These are phyloP conservation scores for Fraxinus sp. DNA, from an alignment of 305 asterid species.

Conservation along the genomic window DNA sequence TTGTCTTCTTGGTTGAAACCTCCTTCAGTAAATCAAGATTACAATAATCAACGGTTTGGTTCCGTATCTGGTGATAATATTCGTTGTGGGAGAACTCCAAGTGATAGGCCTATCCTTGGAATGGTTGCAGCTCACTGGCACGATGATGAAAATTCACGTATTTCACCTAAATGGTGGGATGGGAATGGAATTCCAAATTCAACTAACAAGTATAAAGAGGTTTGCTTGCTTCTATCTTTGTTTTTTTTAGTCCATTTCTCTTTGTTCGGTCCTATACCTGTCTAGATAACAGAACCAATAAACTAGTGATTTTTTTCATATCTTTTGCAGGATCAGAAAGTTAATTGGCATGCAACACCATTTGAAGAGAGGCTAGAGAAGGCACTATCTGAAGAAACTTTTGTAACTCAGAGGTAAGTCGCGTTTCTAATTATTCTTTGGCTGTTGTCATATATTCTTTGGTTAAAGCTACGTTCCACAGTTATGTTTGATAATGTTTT, in stretches of 20 bases:
- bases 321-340: conserved; percentile 88
- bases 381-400: conserved; percentile 82
- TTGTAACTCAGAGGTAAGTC: conserved; percentile 60
- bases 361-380: conserved; percentile 96
- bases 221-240: conserved; percentile 22
- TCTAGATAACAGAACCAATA: not conserved
- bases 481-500: not conserved
- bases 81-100: conserved; percentile 38
- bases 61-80: conserved; percentile 26
- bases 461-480: not conserved
- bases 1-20: conserved; percentile 62
- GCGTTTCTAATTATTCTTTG: not conserved
- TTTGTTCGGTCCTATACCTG: not conserved
- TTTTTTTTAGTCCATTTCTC: not conserved
- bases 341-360: conserved; percentile 97
- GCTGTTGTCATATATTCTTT: not conserved
- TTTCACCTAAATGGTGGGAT: conserved; percentile 86
- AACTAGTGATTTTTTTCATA: not conserved
- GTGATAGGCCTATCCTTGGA: conserved; percentile 90
- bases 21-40: conserved; percentile 32
- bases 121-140: conserved; percentile 95
- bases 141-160: conserved; percentile 47
- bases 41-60: conserved; percentile 26
- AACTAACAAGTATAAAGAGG: conserved; percentile 96
- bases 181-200: conserved; percentile 96